A percentile compares a stretch with the other conserved stretches of the same genome.
Evolutionary conservation across 192 early-diverging fungal genomes (phyloP).

Genomic region (Rhizophlyctis rosea): DNA sequence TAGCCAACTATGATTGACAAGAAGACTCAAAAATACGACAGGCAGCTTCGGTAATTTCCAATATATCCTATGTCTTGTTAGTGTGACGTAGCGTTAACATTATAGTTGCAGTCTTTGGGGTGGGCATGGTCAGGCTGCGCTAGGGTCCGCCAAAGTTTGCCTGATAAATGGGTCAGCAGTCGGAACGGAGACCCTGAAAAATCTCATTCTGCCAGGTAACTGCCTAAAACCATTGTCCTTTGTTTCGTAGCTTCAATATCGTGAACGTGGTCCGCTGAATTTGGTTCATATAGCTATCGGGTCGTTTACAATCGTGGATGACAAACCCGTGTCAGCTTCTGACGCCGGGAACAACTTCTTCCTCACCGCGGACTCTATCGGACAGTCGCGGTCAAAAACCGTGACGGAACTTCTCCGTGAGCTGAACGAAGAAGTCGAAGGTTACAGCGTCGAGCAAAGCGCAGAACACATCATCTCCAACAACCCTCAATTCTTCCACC

Average conservation of each 20-base stretch:
- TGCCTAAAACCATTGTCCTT: too few relatives aligned
- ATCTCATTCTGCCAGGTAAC: slow-evolving; percentile 91
- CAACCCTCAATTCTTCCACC: slow-evolving; percentile 55
- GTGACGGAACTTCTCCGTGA: slow-evolving; percentile 68
- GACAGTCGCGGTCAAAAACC: slow-evolving; percentile 61
- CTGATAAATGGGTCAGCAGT: slow-evolving; percentile 80
- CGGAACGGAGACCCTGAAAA: slow-evolving; percentile 91
- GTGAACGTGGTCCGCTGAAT: not conserved
- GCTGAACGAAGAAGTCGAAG: slow-evolving; percentile 84
- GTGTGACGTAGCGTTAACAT: not conserved
- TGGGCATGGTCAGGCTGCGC: slow-evolving; percentile 79
- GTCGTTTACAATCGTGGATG: slow-evolving; percentile 82
- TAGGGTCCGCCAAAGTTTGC: slow-evolving; percentile 80
- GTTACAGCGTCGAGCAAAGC: slow-evolving; percentile 53
- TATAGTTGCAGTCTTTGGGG: slow-evolving; percentile 80
- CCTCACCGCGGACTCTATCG: slow-evolving; percentile 63
- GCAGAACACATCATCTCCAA: slow-evolving; percentile 46
- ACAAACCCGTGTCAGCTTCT: slow-evolving; percentile 52
- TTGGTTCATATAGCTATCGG: slow-evolving; percentile 71
- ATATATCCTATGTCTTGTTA: not conserved
- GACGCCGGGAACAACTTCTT: slow-evolving; percentile 94
- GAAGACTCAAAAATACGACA: slow-evolving; percentile 81
- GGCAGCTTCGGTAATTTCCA: slow-evolving; percentile 79
- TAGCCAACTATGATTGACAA: slow-evolving; percentile 25
- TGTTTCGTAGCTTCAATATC: too few relatives aligned